Percentiles rank a stretch among this genome's conserved stretches.
Evolutionary conservation across 169 alveolate species (phyloP).

Genomic region (Cryptosporidium parvum): DNA sequence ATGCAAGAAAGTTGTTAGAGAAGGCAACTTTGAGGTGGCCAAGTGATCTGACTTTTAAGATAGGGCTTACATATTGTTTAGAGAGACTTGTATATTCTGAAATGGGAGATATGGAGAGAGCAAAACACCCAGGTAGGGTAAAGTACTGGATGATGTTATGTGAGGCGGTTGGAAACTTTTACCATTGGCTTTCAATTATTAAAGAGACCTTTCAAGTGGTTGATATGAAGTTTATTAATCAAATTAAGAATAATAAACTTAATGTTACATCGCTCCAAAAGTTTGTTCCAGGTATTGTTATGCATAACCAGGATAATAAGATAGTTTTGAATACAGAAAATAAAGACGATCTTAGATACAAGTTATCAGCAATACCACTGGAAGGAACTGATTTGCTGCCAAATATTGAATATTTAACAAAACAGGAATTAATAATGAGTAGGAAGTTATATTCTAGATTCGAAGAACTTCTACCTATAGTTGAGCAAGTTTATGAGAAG

Average conservation of each 20-base stretch:
- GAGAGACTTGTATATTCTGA: conserved; percentile 64
- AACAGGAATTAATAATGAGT: conserved; percentile 61
- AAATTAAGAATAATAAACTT: conserved; percentile 28
- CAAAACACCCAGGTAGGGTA: conserved; percentile 74
- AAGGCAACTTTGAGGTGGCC: conserved; percentile 71
- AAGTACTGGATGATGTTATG: conserved; percentile 74
- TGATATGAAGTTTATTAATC: conserved; percentile 55
- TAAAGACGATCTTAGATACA: conserved; percentile 13
- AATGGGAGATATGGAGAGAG: conserved; percentile 76
- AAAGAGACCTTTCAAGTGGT: conserved; percentile 49
- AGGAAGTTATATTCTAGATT: conserved; percentile 65
- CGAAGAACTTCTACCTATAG: conserved; percentile 66
- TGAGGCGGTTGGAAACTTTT: conserved; percentile 59
- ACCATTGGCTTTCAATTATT: conserved; percentile 66
- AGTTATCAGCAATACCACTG: conserved; percentile 44
- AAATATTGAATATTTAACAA: conserved; percentile 18
- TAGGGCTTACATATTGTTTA: conserved; percentile 59
- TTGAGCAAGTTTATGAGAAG: conserved; percentile 72
- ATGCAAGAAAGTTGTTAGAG: conserved; percentile 61
- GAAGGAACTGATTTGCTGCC: conserved; percentile 61
- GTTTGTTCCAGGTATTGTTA: conserved; percentile 47
- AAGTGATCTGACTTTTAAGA: conserved; percentile 50
- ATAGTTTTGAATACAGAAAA: conserved; percentile 5
- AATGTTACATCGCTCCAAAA: conserved; percentile 42
- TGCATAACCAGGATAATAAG: conserved; percentile 16